Conservation (phyloP, 306 rosid species). For the Ammopiptanthus mongolicus region DNA sequence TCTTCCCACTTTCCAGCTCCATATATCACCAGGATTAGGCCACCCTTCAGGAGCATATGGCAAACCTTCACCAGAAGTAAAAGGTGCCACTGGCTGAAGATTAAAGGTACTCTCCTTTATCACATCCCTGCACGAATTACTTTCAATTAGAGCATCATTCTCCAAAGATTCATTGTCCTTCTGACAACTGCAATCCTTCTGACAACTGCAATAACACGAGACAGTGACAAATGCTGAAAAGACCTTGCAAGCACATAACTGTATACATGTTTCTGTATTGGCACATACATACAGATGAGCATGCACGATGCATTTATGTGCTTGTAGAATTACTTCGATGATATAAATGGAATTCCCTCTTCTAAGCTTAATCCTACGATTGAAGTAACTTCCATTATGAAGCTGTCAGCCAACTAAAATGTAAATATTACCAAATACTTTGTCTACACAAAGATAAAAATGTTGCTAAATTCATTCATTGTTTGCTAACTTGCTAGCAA, state of each 20-base stretch:
- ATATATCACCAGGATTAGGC: conserved; percentile 64
- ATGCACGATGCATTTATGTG: background rate
- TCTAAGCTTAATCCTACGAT: background rate
- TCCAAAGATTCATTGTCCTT: conserved; percentile 20
- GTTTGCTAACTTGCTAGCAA: background rate
- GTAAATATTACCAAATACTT: no score
- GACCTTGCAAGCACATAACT: background rate
- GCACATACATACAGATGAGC: background rate
- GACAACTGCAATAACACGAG: background rate
- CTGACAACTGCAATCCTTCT: background rate
- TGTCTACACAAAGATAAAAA: background rate
- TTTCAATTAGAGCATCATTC: conserved; percentile 25
- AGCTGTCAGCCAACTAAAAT: background rate
- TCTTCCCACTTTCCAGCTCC: conserved; percentile 66
- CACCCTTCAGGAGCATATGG: conserved; percentile 74
- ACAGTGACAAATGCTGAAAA: background rate
- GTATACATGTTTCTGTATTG: background rate
- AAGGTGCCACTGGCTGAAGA: conserved; percentile 36
- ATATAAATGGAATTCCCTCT: background rate
- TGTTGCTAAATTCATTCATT: background rate
- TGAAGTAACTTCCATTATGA: background rate
- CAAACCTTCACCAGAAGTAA: conserved; percentile 54
- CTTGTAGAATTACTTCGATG: background rate
- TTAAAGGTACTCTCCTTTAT: conserved; percentile 21
- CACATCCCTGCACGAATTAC: conserved; percentile 11